A percentile compares a stretch with the other conserved stretches of the same genome.
Evolutionary conservation across 805 yeast species (phyloP).

Genomic region (Cyberlindnera sargentensis): DNA sequence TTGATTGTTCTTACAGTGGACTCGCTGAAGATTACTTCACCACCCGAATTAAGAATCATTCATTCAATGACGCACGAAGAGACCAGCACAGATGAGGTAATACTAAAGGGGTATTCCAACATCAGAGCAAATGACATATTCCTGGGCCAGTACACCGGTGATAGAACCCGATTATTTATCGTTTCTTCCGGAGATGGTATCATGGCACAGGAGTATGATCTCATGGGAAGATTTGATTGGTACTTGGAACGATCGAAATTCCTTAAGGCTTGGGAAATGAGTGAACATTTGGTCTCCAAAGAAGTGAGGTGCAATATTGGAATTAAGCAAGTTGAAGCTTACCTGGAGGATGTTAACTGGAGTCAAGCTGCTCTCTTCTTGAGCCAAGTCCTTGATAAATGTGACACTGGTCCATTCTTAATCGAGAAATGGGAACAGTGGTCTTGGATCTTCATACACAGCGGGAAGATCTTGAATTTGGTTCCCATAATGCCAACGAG

Average conservation of each 20-base stretch:
- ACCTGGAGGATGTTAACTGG: constrained; percentile 45
- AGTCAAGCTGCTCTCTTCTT: constrained; percentile 45
- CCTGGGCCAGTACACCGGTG: constrained; percentile 46
- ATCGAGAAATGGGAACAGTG: constrained; percentile 58
- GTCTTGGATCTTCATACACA: constrained; percentile 44
- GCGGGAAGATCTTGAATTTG: constrained; percentile 38
- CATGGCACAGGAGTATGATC: constrained; percentile 60
- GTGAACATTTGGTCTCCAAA: constrained; percentile 47
- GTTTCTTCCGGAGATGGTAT: constrained; percentile 81
- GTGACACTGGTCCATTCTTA: constrained; percentile 17
- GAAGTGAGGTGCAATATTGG: constrained; percentile 55
- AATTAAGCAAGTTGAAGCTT: constrained; percentile 37
- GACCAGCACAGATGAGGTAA: constrained; percentile 71
- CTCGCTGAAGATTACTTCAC: constrained; percentile 29
- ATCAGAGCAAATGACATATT: constrained; percentile 65
- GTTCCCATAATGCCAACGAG: constrained; percentile 50
- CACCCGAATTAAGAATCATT: constrained; percentile 73
- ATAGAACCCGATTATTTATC: constrained; percentile 46
- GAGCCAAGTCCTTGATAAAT: constrained; percentile 28
- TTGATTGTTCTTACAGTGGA: constrained; percentile 52
- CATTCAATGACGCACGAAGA: constrained; percentile 64
- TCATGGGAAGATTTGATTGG: constrained; percentile 72
- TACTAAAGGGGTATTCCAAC: constrained; percentile 43
- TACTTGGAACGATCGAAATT: constrained; percentile 45
- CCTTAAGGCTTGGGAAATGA: constrained; percentile 73